A percentile compares a stretch with the other conserved stretches of the same genome.
These are phyloP conservation scores for Nemania sp. DNA, from an alignment of 2,329 filamentous ascomycete genomes.

Conservation along the genomic window DNA sequence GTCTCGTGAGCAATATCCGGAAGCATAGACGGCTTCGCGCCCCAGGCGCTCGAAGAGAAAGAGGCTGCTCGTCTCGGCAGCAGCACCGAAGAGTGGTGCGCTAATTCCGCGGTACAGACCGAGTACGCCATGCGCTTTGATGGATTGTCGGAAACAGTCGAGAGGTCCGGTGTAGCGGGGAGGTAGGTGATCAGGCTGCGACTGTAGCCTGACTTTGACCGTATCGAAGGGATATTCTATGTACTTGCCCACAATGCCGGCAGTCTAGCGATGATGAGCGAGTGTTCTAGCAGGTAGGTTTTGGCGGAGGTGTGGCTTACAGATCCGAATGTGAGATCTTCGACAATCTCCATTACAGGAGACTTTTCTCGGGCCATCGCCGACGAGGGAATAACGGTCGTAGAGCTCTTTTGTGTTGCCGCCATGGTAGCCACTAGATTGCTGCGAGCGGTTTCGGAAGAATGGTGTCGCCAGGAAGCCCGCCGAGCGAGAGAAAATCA, in stretches of 20 bases:
- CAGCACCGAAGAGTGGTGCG: constrained; percentile 86
- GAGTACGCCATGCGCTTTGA: constrained; percentile 75
- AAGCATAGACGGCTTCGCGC: constrained; percentile 63
- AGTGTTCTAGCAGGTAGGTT: not conserved
- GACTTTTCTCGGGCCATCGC: constrained; percentile 31
- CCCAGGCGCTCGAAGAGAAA: constrained; percentile 89
- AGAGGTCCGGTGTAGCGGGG: constrained; percentile 82
- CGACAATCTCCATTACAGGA: constrained; percentile 67
- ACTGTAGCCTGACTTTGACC: constrained; percentile 94
- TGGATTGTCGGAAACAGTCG: constrained; percentile 90
- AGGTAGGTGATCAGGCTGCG: constrained; percentile 84
- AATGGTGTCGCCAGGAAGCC: constrained; percentile 24
- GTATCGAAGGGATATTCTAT: constrained; percentile 99
- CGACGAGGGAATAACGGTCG: constrained; percentile 29
- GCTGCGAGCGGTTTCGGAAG: constrained; percentile 7
- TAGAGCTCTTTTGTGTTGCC: constrained; percentile 29
- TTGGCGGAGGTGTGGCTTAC: constrained; percentile 52
- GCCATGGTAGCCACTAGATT: constrained; percentile 33
- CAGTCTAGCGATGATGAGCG: constrained; percentile 54
- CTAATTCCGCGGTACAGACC: constrained; percentile 92
- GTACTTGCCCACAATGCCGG: constrained; percentile 89
- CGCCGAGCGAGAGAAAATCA: constrained; percentile 26
- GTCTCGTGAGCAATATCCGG: constrained; percentile 53
- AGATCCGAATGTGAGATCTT: constrained; percentile 88
- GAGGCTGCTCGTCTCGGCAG: constrained; percentile 86